A percentile compares a stretch with the other conserved stretches of the same genome.
phyloP scores from a whole-genome alignment of 208 protist genomes.

The Trypanosomatidae sp. region DNA sequence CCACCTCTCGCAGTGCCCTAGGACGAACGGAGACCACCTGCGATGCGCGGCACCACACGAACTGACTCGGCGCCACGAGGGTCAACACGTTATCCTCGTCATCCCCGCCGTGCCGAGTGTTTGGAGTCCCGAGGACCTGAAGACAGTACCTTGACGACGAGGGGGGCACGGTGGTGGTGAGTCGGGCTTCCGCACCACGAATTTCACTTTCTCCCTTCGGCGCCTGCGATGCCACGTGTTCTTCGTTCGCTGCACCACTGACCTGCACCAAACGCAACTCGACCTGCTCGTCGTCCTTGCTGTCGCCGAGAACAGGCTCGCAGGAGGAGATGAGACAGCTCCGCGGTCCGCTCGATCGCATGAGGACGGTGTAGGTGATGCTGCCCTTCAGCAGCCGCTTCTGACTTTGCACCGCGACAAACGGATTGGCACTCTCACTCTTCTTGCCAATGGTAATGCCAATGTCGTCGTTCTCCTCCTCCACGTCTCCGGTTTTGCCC shows the following conservation, averaged over 20 bases:
- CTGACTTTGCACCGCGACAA: constrained; percentile 71
- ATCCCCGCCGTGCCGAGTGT: not conserved
- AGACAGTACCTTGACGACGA: not conserved
- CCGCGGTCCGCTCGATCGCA: constrained; percentile 45
- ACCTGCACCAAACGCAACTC: constrained; percentile 20
- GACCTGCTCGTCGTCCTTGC: constrained; percentile 16
- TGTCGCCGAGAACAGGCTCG: constrained; percentile 12
- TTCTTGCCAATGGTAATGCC: constrained; percentile 89
- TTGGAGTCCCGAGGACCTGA: constrained; percentile 8
- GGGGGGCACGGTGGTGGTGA: not conserved
- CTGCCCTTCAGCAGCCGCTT: constrained; percentile 76
- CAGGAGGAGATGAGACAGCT: constrained; percentile 66
- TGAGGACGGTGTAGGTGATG: constrained; percentile 79
- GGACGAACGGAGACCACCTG: constrained; percentile 14
- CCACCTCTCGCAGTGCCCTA: constrained; percentile 6
- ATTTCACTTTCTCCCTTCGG: not conserved
- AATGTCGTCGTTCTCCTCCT: constrained; percentile 83
- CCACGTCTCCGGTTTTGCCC: constrained; percentile 63
- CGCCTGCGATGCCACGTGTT: not conserved
- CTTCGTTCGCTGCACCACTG: not conserved
- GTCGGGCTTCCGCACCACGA: not conserved
- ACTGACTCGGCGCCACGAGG: constrained; percentile 19
- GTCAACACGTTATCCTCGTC: constrained; percentile 15
- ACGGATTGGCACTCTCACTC: constrained; percentile 71
- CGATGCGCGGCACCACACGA: constrained; percentile 14